Evolutionary conservation across 2,329 filamentous ascomycete genomes (phyloP).

Genomic region (Magnaporthiopsis poae): DNA sequence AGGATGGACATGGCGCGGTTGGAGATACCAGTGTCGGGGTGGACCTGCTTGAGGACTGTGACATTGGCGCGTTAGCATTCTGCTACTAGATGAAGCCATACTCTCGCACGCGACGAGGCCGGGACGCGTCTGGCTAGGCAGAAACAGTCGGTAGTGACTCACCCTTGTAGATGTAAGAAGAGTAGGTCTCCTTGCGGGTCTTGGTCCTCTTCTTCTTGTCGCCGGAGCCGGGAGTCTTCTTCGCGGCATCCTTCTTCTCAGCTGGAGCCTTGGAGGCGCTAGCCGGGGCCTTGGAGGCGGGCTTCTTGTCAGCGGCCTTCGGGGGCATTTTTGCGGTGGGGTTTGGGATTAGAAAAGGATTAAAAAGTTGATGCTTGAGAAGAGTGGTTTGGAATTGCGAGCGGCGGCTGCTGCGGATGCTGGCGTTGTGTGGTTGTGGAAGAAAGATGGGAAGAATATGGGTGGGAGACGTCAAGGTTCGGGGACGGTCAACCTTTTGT

Average conservation of each 20-base stretch:
- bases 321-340: constrained; percentile 71
- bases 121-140: neutral
- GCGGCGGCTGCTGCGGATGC: constrained; percentile 15
- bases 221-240: constrained; percentile 93
- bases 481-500: constrained; percentile 50
- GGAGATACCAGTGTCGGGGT: constrained; percentile 99
- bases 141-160: constrained; percentile 24
- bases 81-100: neutral
- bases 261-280: constrained; percentile 53
- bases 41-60: constrained; percentile 96
- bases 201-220: constrained; percentile 99
- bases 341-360: constrained; percentile 6
- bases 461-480: constrained; percentile 32
- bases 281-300: constrained; percentile 82
- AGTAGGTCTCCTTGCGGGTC: constrained; percentile 99
- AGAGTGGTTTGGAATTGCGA: constrained; percentile 14
- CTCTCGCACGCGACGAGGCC: neutral
- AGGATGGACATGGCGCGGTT: constrained; percentile 99
- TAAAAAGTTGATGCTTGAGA: constrained; percentile 15
- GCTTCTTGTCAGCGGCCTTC: constrained; percentile 98
- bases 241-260: constrained; percentile 99
- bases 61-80: constrained; percentile 9
- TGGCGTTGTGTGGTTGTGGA: constrained; percentile 12
- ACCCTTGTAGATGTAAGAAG: constrained; percentile 99
- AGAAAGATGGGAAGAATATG: constrained; percentile 23